Percentiles rank a stretch among this genome's conserved stretches.
Evolutionary conservation across 331 rosid species (phyloP).

Genomic region (Spiraea crenata): DNA sequence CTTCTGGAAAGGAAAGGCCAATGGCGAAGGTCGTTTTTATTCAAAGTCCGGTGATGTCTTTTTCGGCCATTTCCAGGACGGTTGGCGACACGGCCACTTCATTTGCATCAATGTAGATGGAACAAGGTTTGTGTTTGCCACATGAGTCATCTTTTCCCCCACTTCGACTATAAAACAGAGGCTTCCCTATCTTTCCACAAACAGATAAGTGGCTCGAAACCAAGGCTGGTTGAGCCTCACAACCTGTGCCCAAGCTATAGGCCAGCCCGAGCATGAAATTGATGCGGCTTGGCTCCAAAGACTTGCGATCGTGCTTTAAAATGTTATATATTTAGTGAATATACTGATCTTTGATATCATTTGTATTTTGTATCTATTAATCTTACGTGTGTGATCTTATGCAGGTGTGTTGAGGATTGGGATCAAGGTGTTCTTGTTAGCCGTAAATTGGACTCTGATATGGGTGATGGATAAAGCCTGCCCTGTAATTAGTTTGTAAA

Average conservation of each 20-base stretch:
- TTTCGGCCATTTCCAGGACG: slow-evolving; percentile 84
- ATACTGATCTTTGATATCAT: neutral
- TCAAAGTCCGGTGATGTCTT: slow-evolving; percentile 77
- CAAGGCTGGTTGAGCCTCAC: neutral
- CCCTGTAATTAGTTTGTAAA: slow-evolving; percentile 1
- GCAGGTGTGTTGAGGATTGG: slow-evolving; percentile 73
- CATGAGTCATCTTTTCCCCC: neutral
- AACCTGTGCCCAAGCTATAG: neutral
- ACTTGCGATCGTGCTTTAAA: neutral
- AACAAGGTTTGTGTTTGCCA: slow-evolving; percentile 43
- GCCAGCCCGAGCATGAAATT: too few relatives aligned
- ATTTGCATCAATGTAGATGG: slow-evolving; percentile 77
- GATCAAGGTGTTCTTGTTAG: slow-evolving; percentile 61
- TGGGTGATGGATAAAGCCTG: slow-evolving; percentile 19
- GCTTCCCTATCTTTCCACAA: neutral
- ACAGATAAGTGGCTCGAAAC: neutral
- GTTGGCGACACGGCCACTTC: slow-evolving; percentile 90
- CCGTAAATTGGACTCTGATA: slow-evolving; percentile 38
- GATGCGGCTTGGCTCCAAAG: neutral
- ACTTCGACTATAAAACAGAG: neutral
- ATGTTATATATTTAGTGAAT: neutral
- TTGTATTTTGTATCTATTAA: neutral
- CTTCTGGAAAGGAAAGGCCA: slow-evolving; percentile 99
- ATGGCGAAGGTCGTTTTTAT: slow-evolving; percentile 95
- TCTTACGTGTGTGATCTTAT: slow-evolving; percentile 12